Evolutionary conservation across 257 asterid genomes (phyloP).

Genomic region (Orobanche coerulescens): DNA sequence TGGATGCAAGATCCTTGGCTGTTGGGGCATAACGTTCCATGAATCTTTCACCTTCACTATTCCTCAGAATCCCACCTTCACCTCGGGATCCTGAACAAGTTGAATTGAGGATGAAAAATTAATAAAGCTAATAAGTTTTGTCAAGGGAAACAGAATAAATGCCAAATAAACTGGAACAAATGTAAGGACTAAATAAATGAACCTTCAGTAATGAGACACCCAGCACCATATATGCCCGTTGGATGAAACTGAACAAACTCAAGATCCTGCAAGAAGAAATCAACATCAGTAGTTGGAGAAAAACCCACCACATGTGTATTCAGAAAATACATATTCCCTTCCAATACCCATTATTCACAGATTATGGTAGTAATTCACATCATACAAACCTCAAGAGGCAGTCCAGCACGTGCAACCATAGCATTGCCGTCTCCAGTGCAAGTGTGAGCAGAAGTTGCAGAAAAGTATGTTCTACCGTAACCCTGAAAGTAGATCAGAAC

Average conservation of each 20-base stretch:
- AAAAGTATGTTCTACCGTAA: slow-evolving; percentile 90
- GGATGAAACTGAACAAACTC: slow-evolving; percentile 98
- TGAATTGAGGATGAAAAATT: slow-evolving; percentile 15
- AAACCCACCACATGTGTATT: slow-evolving; percentile 1
- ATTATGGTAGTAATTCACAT: slow-evolving; percentile 6
- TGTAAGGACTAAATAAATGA: slow-evolving; percentile 6
- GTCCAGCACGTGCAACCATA: slow-evolving; percentile 98
- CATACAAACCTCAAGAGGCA: slow-evolving; percentile 77
- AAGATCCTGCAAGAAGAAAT: slow-evolving; percentile 58
- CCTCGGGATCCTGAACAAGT: slow-evolving; percentile 80
- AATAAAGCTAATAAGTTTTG: neutral
- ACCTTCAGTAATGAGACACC: slow-evolving; percentile 99
- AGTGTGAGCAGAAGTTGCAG: slow-evolving; percentile 99
- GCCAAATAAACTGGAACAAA: neutral
- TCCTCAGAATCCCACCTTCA: slow-evolving; percentile 97
- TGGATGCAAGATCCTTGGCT: slow-evolving; percentile 98
- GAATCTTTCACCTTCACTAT: slow-evolving; percentile 98
- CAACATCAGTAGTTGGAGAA: slow-evolving; percentile 12
- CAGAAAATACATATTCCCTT: neutral
- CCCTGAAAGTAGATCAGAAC: slow-evolving; percentile 45
- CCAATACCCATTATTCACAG: neutral
- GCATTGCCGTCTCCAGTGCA: slow-evolving; percentile 99
- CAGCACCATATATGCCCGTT: slow-evolving; percentile 98
- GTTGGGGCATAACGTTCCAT: slow-evolving; percentile 99
- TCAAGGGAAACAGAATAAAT: slow-evolving; percentile 8